phyloP scores from a whole-genome alignment of 306 rosid species.

The Quercus gilva region DNA sequence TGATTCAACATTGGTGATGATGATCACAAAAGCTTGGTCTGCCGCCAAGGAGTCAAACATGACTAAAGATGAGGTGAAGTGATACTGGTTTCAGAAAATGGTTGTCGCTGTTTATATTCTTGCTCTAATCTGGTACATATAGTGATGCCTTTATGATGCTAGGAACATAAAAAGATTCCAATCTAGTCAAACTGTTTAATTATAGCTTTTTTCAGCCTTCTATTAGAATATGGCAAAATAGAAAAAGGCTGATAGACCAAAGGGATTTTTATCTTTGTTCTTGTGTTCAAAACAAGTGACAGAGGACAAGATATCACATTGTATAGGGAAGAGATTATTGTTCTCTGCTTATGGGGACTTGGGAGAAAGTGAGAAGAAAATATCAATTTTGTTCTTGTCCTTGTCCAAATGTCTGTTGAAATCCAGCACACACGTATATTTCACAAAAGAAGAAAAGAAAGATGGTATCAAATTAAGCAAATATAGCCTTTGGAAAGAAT shows the following conservation, averaged over 20 bases:
- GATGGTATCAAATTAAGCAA: neutral
- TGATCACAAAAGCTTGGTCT: constrained; percentile 98
- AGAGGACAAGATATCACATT: neutral
- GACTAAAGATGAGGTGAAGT: constrained; percentile 79
- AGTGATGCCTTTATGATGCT: neutral
- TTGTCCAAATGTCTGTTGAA: neutral
- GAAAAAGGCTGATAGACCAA: neutral
- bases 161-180: neutral
- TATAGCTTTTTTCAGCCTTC: neutral
- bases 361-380: neutral
- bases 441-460: neutral
- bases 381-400: neutral
- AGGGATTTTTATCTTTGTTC: neutral
- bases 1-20: constrained; percentile 83
- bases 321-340: neutral
- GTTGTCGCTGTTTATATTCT: constrained; percentile 4
- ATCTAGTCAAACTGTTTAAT: neutral
- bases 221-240: neutral
- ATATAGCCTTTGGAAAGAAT: neutral
- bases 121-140: neutral
- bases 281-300: neutral
- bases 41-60: constrained; percentile 87
- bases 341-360: neutral
- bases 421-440: neutral
- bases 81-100: constrained; percentile 6